Conservation (phyloP, 345 rosid species). For the Lepidium aucheri region DNA sequence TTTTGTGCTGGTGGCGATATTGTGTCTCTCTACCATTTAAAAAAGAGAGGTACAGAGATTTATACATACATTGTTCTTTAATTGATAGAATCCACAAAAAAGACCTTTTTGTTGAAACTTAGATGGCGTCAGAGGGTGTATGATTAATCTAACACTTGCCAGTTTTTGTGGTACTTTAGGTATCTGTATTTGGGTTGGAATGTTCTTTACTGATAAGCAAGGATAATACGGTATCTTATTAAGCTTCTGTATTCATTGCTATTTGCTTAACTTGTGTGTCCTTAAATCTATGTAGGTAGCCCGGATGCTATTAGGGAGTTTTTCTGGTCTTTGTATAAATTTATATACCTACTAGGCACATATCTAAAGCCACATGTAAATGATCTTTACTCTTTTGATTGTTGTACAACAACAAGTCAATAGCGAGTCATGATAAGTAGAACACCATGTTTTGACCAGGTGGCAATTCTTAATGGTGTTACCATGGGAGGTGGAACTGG, state of each 20-base stretch:
- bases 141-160: background rate
- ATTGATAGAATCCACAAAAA: background rate
- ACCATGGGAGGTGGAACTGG: conserved; percentile 98
- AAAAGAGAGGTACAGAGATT: conserved; percentile 46
- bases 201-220: background rate
- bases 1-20: conserved; percentile 97
- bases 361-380: conserved; percentile 46
- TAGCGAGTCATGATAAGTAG: background rate
- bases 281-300: conserved; percentile 23
- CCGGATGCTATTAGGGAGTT: conserved; percentile 36
- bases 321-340: conserved; percentile 33
- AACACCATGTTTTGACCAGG: conserved; percentile 30
- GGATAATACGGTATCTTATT: background rate
- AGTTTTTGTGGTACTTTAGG: background rate
- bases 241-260: background rate
- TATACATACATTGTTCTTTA: background rate
- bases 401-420: background rate
- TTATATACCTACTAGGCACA: conserved; percentile 33
- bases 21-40: conserved; percentile 53
- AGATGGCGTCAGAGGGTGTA: background rate
- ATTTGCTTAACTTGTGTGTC: background rate
- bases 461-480: conserved; percentile 77
- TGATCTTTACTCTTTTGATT: background rate
- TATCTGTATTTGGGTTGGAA: background rate
- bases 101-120: background rate